Conservation (phyloP, 805 yeast genomes). For the Phaffomyces opuntiae region DNA sequence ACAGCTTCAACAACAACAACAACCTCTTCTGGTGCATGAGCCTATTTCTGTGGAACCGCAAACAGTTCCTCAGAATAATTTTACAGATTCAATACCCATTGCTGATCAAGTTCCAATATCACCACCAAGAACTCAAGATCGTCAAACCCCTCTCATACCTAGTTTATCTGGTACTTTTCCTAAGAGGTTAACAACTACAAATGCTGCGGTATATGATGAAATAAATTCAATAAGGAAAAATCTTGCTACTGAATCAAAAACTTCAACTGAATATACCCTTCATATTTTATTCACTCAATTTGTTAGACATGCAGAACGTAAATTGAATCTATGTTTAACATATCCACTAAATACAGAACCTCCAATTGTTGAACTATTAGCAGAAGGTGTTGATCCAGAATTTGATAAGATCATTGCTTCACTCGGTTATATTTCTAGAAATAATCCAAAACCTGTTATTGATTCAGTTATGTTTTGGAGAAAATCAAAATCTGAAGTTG, state of each 20-base stretch:
- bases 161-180: neutral
- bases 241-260: constrained; percentile 49
- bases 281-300: constrained; percentile 94
- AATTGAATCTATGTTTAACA: constrained; percentile 63
- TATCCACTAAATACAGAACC: constrained; percentile 68
- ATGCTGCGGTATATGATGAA: constrained; percentile 17
- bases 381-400: constrained; percentile 78
- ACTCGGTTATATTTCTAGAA: constrained; percentile 82
- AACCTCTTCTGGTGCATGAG: neutral
- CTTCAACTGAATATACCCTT: constrained; percentile 84
- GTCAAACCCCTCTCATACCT: neutral
- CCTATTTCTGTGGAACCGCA: neutral
- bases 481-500: constrained; percentile 83
- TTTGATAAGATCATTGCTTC: constrained; percentile 85
- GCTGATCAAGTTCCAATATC: neutral
- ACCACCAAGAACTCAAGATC: neutral
- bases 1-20: neutral
- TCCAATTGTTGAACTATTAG: constrained; percentile 66
- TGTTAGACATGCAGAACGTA: constrained; percentile 88
- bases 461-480: constrained; percentile 99
- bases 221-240: constrained; percentile 27
- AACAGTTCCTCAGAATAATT: neutral
- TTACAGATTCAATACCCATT: neutral
- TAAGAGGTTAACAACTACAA: constrained; percentile 15
- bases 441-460: constrained; percentile 90